A percentile compares a stretch with the other conserved stretches of the same genome.
Evolutionary conservation across 1,139 yeast genomes (phyloP).

Genomic region (Taphrina wiesneri): DNA sequence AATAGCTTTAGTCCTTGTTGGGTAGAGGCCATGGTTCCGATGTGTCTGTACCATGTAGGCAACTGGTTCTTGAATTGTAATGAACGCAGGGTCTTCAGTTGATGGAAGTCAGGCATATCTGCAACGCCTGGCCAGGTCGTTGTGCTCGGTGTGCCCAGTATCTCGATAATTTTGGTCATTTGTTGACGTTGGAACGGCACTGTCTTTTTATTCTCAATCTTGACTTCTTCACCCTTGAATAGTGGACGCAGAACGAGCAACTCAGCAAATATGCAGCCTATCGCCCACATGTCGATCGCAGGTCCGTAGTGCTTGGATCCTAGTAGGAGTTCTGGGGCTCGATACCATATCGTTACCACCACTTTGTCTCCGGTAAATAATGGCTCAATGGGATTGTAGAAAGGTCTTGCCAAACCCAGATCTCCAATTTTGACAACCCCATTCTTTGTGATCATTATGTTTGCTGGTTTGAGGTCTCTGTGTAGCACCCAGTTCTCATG

Average conservation of each 20-base stretch:
- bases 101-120: constrained; percentile 80
- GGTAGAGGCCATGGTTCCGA: constrained; percentile 62
- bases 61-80: constrained; percentile 62
- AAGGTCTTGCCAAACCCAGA: constrained; percentile 87
- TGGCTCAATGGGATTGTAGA: constrained; percentile 84
- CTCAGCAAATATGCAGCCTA: constrained; percentile 94
- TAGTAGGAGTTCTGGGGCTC: constrained; percentile 88
- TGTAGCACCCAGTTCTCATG: constrained; percentile 97
- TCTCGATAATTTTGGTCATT: constrained; percentile 82
- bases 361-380: constrained; percentile 93
- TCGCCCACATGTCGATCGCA: constrained; percentile 90
- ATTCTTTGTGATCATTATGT: constrained; percentile 86
- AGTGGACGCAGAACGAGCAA: constrained; percentile 83
- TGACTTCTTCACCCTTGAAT: constrained; percentile 96
- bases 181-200: constrained; percentile 95
- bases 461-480: constrained; percentile 95
- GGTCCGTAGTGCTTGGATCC: constrained; percentile 96
- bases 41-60: constrained; percentile 78
- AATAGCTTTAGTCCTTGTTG: constrained; percentile 73
- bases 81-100: constrained; percentile 62
- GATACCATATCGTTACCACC: constrained; percentile 96
- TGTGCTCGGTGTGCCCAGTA: constrained; percentile 75
- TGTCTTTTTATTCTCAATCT: constrained; percentile 85
- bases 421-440: constrained; percentile 93
- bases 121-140: constrained; percentile 75